Evolutionary conservation across 2,329 filamentous ascomycete species (phyloP).

Genomic region (Cryphonectria radicalis): DNA sequence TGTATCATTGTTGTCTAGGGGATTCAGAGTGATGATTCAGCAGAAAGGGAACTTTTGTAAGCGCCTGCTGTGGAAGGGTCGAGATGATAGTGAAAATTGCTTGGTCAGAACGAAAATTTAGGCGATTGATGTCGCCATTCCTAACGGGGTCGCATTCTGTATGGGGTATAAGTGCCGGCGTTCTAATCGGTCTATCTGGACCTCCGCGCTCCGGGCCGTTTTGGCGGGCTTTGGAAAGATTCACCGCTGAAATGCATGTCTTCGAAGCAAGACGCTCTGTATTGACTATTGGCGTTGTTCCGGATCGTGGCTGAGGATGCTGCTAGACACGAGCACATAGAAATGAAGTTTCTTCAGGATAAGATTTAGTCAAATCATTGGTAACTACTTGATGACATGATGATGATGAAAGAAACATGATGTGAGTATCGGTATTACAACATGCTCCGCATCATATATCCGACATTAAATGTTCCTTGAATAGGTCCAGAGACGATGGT

Average conservation of each 20-base stretch:
- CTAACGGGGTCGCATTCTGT: not conserved
- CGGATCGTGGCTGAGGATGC: not conserved
- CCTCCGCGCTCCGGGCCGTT: not conserved
- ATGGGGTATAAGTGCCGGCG: constrained; percentile 1
- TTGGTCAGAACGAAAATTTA: constrained; percentile 11
- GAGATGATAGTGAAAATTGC: not conserved
- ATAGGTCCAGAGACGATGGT: too few species aligned
- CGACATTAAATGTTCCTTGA: too few species aligned
- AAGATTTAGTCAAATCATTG: not conserved
- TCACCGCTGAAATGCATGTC: not conserved
- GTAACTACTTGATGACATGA: too few species aligned
- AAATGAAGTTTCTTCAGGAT: not conserved
- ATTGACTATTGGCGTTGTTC: not conserved
- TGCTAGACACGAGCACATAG: not conserved
- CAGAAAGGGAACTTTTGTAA: not conserved
- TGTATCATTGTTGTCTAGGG: not conserved
- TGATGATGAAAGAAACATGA: too few species aligned
- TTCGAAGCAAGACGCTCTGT: not conserved
- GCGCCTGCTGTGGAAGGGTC: not conserved
- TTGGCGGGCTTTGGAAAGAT: not conserved
- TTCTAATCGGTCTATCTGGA: not conserved
- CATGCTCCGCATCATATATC: too few species aligned
- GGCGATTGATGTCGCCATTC: constrained; percentile 4
- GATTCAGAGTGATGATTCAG: not conserved
- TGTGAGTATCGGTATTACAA: too few species aligned